phyloP scores from a whole-genome alignment of 768 basidiomycete genomes.

The Kwoniella dendrophila region DNA sequence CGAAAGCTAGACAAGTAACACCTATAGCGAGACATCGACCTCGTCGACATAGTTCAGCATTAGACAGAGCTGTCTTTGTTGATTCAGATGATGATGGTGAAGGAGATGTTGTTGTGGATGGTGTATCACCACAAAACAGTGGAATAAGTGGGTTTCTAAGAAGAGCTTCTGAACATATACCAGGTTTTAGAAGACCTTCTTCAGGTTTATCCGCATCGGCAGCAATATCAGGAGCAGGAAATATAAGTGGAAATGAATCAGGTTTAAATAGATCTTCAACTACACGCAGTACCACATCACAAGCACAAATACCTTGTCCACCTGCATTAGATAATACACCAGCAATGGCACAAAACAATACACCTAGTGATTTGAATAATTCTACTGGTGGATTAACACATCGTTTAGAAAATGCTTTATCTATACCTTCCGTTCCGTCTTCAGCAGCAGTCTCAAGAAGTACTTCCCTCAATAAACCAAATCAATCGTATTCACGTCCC shows the following conservation, averaged over 20 bases:
- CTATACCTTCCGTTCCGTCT: conserved; percentile 1
- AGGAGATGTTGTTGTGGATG: conserved; percentile 11
- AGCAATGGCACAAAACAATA: conserved; percentile 12
- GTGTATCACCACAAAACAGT: neutral
- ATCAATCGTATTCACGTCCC: neutral
- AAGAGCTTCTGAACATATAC: conserved; percentile 36
- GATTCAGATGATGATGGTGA: conserved; percentile 24
- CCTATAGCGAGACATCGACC: conserved; percentile 1
- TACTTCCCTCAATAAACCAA: neutral
- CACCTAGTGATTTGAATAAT: conserved; percentile 10
- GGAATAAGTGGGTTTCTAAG: conserved; percentile 25
- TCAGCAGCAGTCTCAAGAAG: neutral
- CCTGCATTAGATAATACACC: conserved; percentile 39
- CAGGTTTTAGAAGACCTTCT: conserved; percentile 24
- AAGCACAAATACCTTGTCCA: conserved; percentile 26
- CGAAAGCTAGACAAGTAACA: conserved; percentile 13
- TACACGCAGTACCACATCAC: too few species aligned
- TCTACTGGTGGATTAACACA: conserved; percentile 13
- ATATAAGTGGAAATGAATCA: neutral
- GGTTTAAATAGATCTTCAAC: conserved; percentile 3
- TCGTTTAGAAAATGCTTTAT: conserved; percentile 18
- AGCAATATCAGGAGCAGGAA: conserved; percentile 8
- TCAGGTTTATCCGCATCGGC: conserved; percentile 10
- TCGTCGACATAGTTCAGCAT: conserved; percentile 17
- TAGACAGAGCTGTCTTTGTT: conserved; percentile 17